Conservation (phyloP, 1,139 yeast genomes). For the Debaryomyces subglobosus region DNA sequence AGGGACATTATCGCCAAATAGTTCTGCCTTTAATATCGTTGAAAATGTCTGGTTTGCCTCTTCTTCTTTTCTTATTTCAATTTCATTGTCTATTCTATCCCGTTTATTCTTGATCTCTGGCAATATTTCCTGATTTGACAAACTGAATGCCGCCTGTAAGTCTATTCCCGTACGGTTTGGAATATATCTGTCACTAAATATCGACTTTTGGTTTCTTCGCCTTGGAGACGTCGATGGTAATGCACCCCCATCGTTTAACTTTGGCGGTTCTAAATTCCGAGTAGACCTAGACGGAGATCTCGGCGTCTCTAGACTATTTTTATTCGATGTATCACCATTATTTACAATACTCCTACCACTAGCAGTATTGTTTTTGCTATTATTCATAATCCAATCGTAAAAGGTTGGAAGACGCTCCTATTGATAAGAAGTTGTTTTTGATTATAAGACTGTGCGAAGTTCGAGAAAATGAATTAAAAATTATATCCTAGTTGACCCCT, state of each 20-base stretch:
- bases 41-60: conserved; percentile 90
- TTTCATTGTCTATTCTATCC: conserved; percentile 52
- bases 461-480: neutral
- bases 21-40: conserved; percentile 82
- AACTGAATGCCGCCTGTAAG: conserved; percentile 82
- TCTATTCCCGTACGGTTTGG: conserved; percentile 87
- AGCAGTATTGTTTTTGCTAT: neutral
- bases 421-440: neutral
- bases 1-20: conserved; percentile 86
- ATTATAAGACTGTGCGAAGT: neutral
- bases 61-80: conserved; percentile 68
- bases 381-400: conserved; percentile 3
- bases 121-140: conserved; percentile 51
- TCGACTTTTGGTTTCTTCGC: conserved; percentile 41
- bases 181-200: conserved; percentile 81
- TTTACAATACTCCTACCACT: neutral
- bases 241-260: conserved; percentile 26
- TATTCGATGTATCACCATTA: neutral
- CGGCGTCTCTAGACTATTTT: conserved; percentile 37
- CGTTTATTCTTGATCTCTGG: conserved; percentile 37
- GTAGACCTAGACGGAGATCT: conserved; percentile 47
- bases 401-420: neutral
- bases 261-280: conserved; percentile 37
- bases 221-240: conserved; percentile 42
- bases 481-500: neutral